These are phyloP conservation scores for Nannochloris sp. DNA, from an alignment of 139 green algal genomes.

Conservation along the genomic window DNA sequence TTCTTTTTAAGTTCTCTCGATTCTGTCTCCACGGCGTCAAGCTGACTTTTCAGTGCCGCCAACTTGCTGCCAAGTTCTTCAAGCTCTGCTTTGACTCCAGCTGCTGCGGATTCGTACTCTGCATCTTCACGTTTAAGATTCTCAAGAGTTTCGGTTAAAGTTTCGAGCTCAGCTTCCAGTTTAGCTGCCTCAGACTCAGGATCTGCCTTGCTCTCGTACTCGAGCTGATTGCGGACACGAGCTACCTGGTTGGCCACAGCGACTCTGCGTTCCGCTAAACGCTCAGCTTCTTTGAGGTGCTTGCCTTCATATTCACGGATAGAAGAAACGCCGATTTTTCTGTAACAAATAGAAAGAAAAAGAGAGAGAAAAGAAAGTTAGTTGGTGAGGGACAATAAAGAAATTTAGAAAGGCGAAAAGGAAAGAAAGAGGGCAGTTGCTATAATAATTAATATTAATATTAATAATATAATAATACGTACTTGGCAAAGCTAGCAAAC, in stretches of 20 bases:
- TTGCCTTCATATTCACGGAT: slow-evolving; percentile 86
- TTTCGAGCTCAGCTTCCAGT: slow-evolving; percentile 22
- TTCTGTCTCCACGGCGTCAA: slow-evolving; percentile 10
- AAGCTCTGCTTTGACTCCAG: slow-evolving; percentile 15
- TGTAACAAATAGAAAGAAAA: too few species aligned
- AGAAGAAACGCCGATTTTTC: slow-evolving; percentile 65
- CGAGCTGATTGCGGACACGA: slow-evolving; percentile 48
- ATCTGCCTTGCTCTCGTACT: slow-evolving; percentile 55
- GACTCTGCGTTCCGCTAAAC: slow-evolving; percentile 10
- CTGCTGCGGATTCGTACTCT: not conserved
- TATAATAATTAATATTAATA: too few species aligned
- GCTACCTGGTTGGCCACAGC: slow-evolving; percentile 22
- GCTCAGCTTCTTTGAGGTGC: slow-evolving; percentile 44
- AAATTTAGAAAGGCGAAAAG: too few species aligned
- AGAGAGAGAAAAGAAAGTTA: too few species aligned
- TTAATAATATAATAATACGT: too few species aligned
- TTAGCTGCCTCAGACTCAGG: slow-evolving; percentile 8
- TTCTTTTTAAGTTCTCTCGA: slow-evolving; percentile 20
- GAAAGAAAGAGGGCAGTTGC: too few species aligned
- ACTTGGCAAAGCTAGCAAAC: slow-evolving; percentile 6
- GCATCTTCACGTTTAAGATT: slow-evolving; percentile 19
- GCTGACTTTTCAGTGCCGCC: slow-evolving; percentile 16
- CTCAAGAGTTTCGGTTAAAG: slow-evolving; percentile 2
- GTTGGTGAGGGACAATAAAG: too few species aligned
- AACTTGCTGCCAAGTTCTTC: not conserved